Evolutionary conservation across 345 rosid genomes (phyloP), one percentile per base, ranked within the genome.

Genomic region (Nephelium lappaceum): DNA sequence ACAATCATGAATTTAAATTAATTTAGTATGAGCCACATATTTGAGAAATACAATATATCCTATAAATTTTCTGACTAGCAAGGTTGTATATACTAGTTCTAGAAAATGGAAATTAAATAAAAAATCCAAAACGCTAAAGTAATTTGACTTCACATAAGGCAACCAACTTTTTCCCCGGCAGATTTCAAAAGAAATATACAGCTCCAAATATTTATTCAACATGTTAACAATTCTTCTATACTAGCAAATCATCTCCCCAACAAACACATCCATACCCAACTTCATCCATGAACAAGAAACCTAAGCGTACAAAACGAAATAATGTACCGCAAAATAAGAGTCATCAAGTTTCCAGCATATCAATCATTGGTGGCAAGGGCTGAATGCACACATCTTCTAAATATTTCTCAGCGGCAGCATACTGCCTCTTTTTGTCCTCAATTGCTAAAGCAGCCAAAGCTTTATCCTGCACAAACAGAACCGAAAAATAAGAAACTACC

Each of bases 361-460:
- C 69, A 87, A 68, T 85, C 92, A 14, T 80, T 69, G 0, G 95
- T 78, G 43, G 88, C 85, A 78, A 95, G 97, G 39, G 95, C 95
- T 12, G 97, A 89, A 8, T 93, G 98, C 78, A 95, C 53, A 95
- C 93, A 67, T 95, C 97, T 87, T 92, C 98, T 62, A 95, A 91
- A 83, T 95, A 89, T 85, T 95, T 92, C 83, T 95, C 98, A 11
- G 94, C 97, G 3, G 91, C 95, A 73, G 95, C 92, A 76, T 88
- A 93, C 84, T 92, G 93, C 85, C 98, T 84, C 80, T 88, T 95
- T 88, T 91, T 95, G 84, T 93, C 98, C 89, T 95, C 98, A 8
- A 95, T 95, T 25, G 97, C 98, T 80, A 95, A 60, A 45, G 97
- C 95, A 78, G 98, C 98, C 78, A 95, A 83, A 75, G 98, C 93